phyloP scores from a whole-genome alignment of 2,329 filamentous ascomycete genomes.

The Geosmithia morbida region DNA sequence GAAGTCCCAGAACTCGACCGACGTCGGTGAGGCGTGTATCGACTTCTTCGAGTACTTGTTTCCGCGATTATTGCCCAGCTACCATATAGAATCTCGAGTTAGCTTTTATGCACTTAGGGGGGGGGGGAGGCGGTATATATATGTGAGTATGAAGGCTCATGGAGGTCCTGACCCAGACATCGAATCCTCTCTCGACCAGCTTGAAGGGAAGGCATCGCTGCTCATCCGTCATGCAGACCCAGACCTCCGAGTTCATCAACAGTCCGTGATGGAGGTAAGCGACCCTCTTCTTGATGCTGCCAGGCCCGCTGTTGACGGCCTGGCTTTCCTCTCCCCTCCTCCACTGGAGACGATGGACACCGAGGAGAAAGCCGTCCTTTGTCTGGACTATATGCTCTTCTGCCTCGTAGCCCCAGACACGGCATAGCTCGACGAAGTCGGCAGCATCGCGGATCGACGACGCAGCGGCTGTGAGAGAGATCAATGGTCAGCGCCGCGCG shows the following conservation, averaged over 20 bases:
- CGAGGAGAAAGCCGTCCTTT: conserved; percentile 82
- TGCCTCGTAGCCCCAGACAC: conserved; percentile 77
- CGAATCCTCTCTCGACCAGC: conserved; percentile 80
- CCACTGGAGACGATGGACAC: conserved; percentile 77
- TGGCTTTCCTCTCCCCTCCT: conserved; percentile 66
- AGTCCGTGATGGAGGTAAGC: conserved; percentile 92
- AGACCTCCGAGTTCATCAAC: conserved; percentile 98
- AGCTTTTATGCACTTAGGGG: too few relatives aligned
- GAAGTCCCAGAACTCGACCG: conserved; percentile 84
- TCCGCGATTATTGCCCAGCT: conserved; percentile 92
- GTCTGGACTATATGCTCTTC: conserved; percentile 97
- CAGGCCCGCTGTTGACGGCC: conserved; percentile 58
- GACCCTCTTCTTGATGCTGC: conserved; percentile 64
- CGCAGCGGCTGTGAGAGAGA: conserved; percentile 49
- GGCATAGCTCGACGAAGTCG: conserved; percentile 91
- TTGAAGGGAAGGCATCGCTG: conserved; percentile 79
- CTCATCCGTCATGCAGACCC: conserved; percentile 83
- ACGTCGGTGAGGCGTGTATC: conserved; percentile 58
- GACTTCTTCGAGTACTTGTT: conserved; percentile 99
- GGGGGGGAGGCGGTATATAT: too few relatives aligned
- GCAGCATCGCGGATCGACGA: conserved; percentile 70
- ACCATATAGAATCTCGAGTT: not conserved
- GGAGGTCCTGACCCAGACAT: conserved; percentile 62
- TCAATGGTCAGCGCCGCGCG: not conserved
- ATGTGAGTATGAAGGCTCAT: not conserved